Base-by-base conservation (phyloP, 2,329 filamentous ascomycete species). In the Aspergillus candidus region DNA sequence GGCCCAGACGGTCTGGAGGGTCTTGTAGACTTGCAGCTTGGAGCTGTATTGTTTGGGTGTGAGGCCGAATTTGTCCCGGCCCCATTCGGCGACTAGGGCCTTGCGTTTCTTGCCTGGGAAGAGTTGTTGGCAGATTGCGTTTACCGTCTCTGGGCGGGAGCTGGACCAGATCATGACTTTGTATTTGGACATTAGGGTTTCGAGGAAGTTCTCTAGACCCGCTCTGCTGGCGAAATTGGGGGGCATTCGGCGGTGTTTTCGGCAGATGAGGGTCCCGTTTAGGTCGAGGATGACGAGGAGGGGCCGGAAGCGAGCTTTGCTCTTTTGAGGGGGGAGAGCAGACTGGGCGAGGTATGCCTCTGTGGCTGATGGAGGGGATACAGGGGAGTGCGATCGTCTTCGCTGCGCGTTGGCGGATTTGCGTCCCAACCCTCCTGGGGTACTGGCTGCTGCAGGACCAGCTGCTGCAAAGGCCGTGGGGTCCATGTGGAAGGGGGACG, bases 161-260 rank as follows among this genome's bases (percentile, higher is more conserved):
- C 88, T 94, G 1, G 91, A 94, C 89, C 91, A 98, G 46, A 97
- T 79, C 69, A 89, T 88, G 27, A 95, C 84, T 41, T 74, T 73
- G 70, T 94, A 91, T 46, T 83, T 82, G 11, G 77, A 68, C 54
- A 94, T 75, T 53, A 90, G 78, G 63, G 89, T 88, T 22, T 75
- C 59, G 3, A 97, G 69, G 64, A 98, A 96, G 0, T 69, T 53
- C 3, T 70, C 57, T 1, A 93, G 76, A 51, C 82, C 75, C 0
- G 86, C 86, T 1, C 93, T 84, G 51, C 76, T 69, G 35, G 81
- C 68, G 61, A 89, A 86, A 34, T 65, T 62, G 8, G 72, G 75
- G 3, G 74, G 72, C 2, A 68, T 58, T 18, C 61, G 62, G 36
- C 72, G 71, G 41, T 72, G 73, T 7, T 81, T 83, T 4, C 93